Evolutionary conservation across 2,329 filamentous ascomycete genomes (phyloP).

Genomic region (Aureobasidium vineae): DNA sequence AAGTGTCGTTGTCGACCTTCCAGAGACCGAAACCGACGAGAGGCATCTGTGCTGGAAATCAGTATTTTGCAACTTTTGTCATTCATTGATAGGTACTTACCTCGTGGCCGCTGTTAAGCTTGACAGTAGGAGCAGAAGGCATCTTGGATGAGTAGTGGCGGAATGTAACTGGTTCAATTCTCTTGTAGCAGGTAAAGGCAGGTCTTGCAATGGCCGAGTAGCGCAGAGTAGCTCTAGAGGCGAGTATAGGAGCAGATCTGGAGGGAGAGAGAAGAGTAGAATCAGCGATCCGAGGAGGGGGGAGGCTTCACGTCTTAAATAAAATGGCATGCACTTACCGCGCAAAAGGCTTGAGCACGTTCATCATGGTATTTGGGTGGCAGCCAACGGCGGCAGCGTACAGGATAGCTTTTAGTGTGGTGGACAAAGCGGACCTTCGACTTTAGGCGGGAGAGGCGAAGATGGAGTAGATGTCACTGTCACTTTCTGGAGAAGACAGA

Average conservation of each 20-base stretch:
- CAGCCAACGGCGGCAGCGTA: conserved; percentile 22
- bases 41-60: conserved; percentile 56
- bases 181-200: conserved; percentile 16
- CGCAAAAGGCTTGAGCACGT: conserved; percentile 27
- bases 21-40: conserved; percentile 76
- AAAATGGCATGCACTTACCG: conserved; percentile 12
- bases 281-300: conserved; percentile 20
- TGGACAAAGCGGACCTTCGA: conserved; percentile 17
- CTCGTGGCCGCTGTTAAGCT: conserved; percentile 42
- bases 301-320: conserved; percentile 18
- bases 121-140: conserved; percentile 36
- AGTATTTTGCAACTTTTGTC: not conserved
- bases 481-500: not conserved
- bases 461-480: conserved; percentile 18
- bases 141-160: conserved; percentile 32
- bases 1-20: conserved; percentile 75
- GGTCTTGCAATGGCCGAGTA: conserved; percentile 20
- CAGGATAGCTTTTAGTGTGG: conserved; percentile 18
- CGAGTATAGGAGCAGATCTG: conserved; percentile 27
- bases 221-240: conserved; percentile 11
- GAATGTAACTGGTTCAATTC: conserved; percentile 3
- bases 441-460: conserved; percentile 23
- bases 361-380: conserved; percentile 23
- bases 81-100: conserved; percentile 28
- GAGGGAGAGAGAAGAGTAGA: conserved; percentile 19